Conservation (phyloP, 176 grass and related monocot genomes). For the Chloris gayana region DNA sequence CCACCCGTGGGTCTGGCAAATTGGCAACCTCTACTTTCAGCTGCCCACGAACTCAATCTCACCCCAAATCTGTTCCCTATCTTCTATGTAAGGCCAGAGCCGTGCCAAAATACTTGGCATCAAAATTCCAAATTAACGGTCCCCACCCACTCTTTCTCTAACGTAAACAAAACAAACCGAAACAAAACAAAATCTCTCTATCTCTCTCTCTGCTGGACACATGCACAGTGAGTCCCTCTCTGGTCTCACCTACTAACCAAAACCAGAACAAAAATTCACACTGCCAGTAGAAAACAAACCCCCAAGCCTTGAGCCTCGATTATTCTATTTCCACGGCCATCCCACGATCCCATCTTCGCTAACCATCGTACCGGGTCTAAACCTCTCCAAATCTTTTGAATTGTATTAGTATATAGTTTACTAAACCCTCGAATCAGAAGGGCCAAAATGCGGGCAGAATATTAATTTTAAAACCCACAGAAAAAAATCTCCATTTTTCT, state of each 20-base stretch:
- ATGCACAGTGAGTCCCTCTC: neutral
- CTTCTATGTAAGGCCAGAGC: neutral
- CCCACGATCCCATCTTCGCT: neutral
- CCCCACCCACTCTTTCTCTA: neutral
- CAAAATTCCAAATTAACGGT: slow-evolving; percentile 20
- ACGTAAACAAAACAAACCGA: neutral
- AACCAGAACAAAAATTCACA: neutral
- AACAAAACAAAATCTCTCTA: neutral
- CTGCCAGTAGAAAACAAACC: slow-evolving; percentile 19
- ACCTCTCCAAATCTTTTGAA: neutral
- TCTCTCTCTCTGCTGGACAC: neutral
- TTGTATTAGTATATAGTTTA: neutral
- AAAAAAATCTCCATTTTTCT: slow-evolving; percentile 37
- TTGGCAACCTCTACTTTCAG: neutral
- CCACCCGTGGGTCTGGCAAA: neutral
- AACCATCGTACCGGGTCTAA: neutral
- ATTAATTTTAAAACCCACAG: neutral
- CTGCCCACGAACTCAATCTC: neutral
- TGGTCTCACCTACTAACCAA: slow-evolving; percentile 46
- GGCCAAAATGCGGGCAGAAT: slow-evolving; percentile 19
- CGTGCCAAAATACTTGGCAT: slow-evolving; percentile 9
- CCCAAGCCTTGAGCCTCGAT: neutral
- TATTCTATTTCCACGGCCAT: slow-evolving; percentile 1
- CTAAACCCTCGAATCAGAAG: neutral
- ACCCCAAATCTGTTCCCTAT: neutral